Conservation (phyloP, 2,329 filamentous ascomycete genomes). For the Claviceps lovelessii region DNA sequence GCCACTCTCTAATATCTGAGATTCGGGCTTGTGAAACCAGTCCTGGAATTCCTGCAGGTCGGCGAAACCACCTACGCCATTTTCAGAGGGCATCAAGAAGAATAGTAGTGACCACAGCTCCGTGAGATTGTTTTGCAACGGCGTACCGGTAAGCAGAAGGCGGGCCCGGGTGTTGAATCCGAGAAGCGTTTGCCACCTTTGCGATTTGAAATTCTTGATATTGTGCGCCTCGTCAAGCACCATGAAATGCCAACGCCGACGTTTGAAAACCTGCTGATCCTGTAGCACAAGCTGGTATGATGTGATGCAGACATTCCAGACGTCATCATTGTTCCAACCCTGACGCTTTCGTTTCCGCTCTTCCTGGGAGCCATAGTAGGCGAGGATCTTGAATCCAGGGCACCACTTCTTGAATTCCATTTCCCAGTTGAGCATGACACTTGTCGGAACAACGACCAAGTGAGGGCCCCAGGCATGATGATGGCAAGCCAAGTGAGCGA, state of each 20-base stretch:
- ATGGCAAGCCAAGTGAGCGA: conserved; percentile 82
- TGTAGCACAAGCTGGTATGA: conserved; percentile 94
- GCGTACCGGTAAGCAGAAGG: conserved; percentile 81
- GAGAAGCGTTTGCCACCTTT: conserved; percentile 88
- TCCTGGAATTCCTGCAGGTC: conserved; percentile 92
- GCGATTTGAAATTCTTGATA: conserved; percentile 98
- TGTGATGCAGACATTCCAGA: conserved; percentile 96
- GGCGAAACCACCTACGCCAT: conserved; percentile 77
- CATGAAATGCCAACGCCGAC: conserved; percentile 92
- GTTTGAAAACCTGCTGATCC: conserved; percentile 86
- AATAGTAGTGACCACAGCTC: conserved; percentile 95
- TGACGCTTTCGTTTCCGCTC: conserved; percentile 82
- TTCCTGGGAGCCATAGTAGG: conserved; percentile 88
- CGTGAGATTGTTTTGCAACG: conserved; percentile 90
- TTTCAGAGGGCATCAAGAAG: conserved; percentile 86
- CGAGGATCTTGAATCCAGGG: conserved; percentile 93
- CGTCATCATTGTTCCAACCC: conserved; percentile 84
- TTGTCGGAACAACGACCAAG: conserved; percentile 89
- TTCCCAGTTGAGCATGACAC: conserved; percentile 98
- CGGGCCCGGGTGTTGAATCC: conserved; percentile 84
- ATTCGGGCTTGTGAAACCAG: conserved; percentile 89
- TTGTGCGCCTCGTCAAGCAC: conserved; percentile 97
- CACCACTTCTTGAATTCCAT: conserved; percentile 99
- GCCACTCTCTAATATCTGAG: conserved; percentile 90
- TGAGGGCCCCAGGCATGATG: conserved; percentile 93